phyloP scores from a whole-genome alignment of 2,329 filamentous ascomycete species.

The Cryphonectria japonica region DNA sequence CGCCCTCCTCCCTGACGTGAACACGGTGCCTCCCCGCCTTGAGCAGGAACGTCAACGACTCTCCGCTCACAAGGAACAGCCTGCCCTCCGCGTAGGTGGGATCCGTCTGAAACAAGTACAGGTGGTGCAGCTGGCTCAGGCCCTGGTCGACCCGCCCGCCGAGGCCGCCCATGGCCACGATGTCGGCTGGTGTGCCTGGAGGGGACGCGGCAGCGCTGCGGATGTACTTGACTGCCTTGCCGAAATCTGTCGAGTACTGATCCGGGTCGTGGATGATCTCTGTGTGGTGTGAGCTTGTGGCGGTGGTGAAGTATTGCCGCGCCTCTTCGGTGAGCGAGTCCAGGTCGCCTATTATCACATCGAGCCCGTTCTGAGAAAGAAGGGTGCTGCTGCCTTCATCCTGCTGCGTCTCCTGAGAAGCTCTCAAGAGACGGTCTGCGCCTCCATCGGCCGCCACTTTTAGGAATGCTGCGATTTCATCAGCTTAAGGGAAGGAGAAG shows the following conservation, averaged over 20 bases:
- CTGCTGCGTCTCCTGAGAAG: slow-evolving; percentile 32
- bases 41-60: slow-evolving; percentile 83
- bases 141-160: slow-evolving; percentile 93
- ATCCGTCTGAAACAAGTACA: slow-evolving; percentile 66
- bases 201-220: slow-evolving; percentile 37
- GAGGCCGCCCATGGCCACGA: slow-evolving; percentile 83
- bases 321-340: slow-evolving; percentile 75
- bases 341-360: slow-evolving; percentile 85
- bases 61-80: slow-evolving; percentile 80
- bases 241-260: slow-evolving; percentile 89
- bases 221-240: slow-evolving; percentile 73
- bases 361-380: slow-evolving; percentile 56
- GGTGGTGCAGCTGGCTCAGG: slow-evolving; percentile 84
- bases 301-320: slow-evolving; percentile 66
- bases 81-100: slow-evolving; percentile 55
- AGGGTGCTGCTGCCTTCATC: slow-evolving; percentile 34
- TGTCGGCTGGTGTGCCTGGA: slow-evolving; percentile 50
- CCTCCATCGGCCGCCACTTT: slow-evolving; percentile 89
- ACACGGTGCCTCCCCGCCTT: slow-evolving; percentile 70
- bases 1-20: slow-evolving; percentile 52
- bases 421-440: slow-evolving; percentile 72
- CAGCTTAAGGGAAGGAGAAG: background rate
- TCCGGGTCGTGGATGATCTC: slow-evolving; percentile 72
- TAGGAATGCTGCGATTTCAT: slow-evolving; percentile 55
- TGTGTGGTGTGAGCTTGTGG: slow-evolving; percentile 50